Base-by-base conservation (phyloP, 768 basidiomycete species). In the Pleurotus eryngii region DNA sequence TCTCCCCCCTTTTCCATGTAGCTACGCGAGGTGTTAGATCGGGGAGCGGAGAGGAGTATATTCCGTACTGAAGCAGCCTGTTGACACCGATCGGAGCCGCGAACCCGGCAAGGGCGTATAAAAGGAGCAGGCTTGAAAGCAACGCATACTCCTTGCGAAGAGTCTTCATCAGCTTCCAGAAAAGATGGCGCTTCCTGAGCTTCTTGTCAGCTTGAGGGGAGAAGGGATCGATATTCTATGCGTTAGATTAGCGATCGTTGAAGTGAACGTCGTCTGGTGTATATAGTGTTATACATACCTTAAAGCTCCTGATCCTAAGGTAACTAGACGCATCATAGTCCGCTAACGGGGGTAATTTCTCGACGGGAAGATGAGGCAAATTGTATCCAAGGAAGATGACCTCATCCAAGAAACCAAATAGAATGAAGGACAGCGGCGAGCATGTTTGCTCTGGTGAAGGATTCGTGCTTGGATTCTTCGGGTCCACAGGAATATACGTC, bases 291-390 rank as follows among this genome's bases (percentile, higher is more conserved):
- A 24, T 8, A 26, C 57, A 7, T 24, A 64, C 63, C 39, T 39
- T 37, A 49, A 64, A 64, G 5, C 58, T 55, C 5, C 60, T 56
- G 22, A 24, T 53, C 49, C 61, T 60, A 35, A 64, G 40, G 51
- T 62, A 40, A 9, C 39, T 57, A 1, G 61, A 43, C 14, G 38
- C 59, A 57, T 89, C 86, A 55, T 82, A 80, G 59, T 86, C 84
- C 4, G 81, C 80, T 68, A 89, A 79, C 2, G 82, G 83, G 14
- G 85, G 85, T 42, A 86, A 70, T 49, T 85, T 65, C 42, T 86
- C 83, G 39, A 70, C 68, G 1, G 77, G 64, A 1, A 85, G 62
- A 62, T 80, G 81, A 3, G 74, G 59, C n/a, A 76, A 64, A n/a
- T 71, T 66, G 58, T 75, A 74, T 1, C 77, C 81, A 8, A 68